phyloP scores from a whole-genome alignment of 371 early-diverging fungal genomes.

The Smittium culicis region DNA sequence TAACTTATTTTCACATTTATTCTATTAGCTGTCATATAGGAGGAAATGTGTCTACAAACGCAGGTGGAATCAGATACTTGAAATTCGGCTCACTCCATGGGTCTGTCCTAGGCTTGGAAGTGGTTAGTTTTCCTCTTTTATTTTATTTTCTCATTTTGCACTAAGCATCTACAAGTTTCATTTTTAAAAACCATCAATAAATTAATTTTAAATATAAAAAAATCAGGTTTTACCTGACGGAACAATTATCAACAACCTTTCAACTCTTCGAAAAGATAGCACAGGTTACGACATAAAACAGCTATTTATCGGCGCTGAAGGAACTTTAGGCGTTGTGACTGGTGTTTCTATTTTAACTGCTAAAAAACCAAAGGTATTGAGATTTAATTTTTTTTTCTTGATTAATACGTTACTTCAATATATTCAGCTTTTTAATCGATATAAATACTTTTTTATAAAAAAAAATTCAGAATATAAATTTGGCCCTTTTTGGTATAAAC shows the following conservation, averaged over 20 bases:
- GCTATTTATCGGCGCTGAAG: constrained; percentile 90
- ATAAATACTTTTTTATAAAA: not conserved
- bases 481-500: constrained; percentile 63
- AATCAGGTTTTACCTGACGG: constrained; percentile 69
- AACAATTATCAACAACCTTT: constrained; percentile 62
- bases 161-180: not conserved
- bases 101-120: constrained; percentile 72
- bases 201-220: not conserved
- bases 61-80: constrained; percentile 84
- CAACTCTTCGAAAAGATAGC: constrained; percentile 67
- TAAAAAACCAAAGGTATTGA: constrained; percentile 7
- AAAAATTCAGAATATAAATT: constrained; percentile 35
- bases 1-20: not conserved
- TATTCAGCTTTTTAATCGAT: not conserved
- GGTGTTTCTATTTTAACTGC: constrained; percentile 71
- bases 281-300: constrained; percentile 90
- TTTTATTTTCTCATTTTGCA: not conserved
- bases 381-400: not conserved
- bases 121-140: constrained; percentile 8
- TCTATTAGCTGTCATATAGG: constrained; percentile 53
- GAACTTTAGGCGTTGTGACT: constrained; percentile 83
- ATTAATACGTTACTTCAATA: constrained; percentile 16
- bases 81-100: constrained; percentile 87
- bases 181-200: not conserved
- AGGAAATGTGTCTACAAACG: constrained; percentile 92